phyloP scores from a whole-genome alignment of 192 early-diverging fungal genomes.

The Backusella westeae region DNA sequence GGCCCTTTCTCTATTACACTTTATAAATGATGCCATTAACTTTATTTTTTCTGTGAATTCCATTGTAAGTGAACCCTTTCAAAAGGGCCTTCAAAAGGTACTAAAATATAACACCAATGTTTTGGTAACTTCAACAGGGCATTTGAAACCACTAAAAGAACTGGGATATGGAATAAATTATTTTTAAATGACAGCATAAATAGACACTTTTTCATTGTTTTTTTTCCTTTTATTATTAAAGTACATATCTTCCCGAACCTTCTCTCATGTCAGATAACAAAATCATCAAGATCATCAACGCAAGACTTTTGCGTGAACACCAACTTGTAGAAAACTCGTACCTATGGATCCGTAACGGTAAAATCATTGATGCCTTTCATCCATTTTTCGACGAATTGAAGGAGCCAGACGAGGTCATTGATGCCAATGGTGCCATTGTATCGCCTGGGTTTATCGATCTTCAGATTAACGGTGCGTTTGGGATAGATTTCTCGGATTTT shows the following conservation, averaged over 20 bases:
- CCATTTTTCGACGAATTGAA: constrained; percentile 69
- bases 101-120: not conserved
- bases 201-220: not conserved
- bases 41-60: not conserved
- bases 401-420: constrained; percentile 64
- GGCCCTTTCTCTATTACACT: too few species aligned
- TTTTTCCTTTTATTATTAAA: not conserved
- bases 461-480: constrained; percentile 83
- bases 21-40: not conserved
- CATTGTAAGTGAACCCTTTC: not conserved
- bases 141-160: not conserved
- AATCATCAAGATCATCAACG: constrained; percentile 76
- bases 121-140: not conserved
- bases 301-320: constrained; percentile 72
- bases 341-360: constrained; percentile 74
- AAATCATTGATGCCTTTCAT: constrained; percentile 71
- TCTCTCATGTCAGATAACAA: not conserved
- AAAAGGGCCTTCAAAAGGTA: too few species aligned
- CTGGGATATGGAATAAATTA: not conserved
- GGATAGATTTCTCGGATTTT: constrained; percentile 71
- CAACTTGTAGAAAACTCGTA: constrained; percentile 68
- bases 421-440: constrained; percentile 71
- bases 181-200: not conserved
- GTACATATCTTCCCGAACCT: not conserved
- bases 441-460: constrained; percentile 79